Base-by-base conservation (phyloP, 768 basidiomycete species). In the Agrocybe chaxingu region DNA sequence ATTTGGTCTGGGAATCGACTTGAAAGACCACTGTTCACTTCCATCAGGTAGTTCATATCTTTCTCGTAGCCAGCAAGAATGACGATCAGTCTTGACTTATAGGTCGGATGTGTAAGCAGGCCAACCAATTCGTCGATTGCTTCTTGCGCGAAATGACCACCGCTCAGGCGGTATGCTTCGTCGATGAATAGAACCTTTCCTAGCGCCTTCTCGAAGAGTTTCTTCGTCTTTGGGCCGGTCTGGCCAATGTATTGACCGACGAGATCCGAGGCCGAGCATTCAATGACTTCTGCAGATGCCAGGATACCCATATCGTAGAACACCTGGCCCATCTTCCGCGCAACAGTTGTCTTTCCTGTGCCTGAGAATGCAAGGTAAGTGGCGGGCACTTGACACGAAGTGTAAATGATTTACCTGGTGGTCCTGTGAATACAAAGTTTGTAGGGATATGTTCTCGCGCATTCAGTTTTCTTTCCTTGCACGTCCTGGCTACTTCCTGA, bases 111-210 rank as follows among this genome's bases (percentile, higher is more conserved):
- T 0, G 86, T 88, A 50, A 88, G 69, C 1, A 82, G 61, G 7
- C 76, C 77, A 7, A 87, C 86, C 29, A 88, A 61, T 56, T 88
- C 87, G 61, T 88, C 87, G 31, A 85, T 75, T 6, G 86, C 87
- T 62, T 88, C 87, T 60, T 84, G 73, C 1, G 84, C 82, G 54
- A 85, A 88, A 0, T 70, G 78, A 0, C 84, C 85, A 41, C 82
- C 71, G 7, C 72, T 62, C 10, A 88, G 70, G 19, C 84, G 71
- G 56, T 88, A 88, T 0, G 86, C 86, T 53, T 88, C 86, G 48
- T 87, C 86, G 46, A 87, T 73, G 66, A 88, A 87, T 0, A 87
- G 70, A 3, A 88, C 84, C 37, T 77, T 75, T 0, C 86, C 86
- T 0, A 85, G 71, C 0, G 83, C 86, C 60, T 79, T 82, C 41